phyloP scores from a whole-genome alignment of 176 grass and related monocot genomes.

The Puccinellia tenuiflora region DNA sequence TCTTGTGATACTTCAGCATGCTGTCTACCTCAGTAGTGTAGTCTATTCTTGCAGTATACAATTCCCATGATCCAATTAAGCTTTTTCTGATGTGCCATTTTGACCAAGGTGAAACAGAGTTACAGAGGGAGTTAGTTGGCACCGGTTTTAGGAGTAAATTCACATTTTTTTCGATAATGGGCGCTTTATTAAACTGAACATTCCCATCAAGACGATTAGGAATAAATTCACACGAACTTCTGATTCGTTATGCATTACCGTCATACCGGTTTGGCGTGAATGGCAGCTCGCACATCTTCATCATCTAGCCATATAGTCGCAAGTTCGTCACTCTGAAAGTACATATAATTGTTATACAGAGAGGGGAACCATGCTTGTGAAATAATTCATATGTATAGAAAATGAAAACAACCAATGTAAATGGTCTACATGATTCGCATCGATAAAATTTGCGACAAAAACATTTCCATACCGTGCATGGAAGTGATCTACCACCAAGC shows the following conservation, averaged over 20 bases:
- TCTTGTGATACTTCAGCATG: conserved; percentile 64
- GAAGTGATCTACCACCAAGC: conserved; percentile 58
- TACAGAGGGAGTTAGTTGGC: conserved; percentile 5
- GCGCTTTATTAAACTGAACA: too few species aligned
- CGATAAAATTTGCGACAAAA: background rate
- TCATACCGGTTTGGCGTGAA: conserved; percentile 62
- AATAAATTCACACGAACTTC: too few species aligned
- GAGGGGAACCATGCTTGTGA: background rate
- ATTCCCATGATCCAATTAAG: conserved; percentile 50
- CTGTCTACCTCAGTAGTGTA: conserved; percentile 37
- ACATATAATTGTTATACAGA: background rate
- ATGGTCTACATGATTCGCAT: background rate
- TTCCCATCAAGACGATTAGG: background rate
- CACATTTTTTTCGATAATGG: background rate
- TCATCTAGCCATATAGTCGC: conserved; percentile 64
- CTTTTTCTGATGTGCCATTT: conserved; percentile 34
- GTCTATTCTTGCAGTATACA: conserved; percentile 53
- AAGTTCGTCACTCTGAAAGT: conserved; percentile 57
- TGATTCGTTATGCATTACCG: too few species aligned
- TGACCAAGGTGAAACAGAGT: background rate
- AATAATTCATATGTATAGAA: background rate
- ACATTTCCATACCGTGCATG: conserved; percentile 57
- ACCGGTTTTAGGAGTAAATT: background rate
- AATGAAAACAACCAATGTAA: background rate
- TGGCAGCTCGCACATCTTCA: conserved; percentile 61